Conservation (phyloP, 1,284 basidiomycete genomes). For the Cryptococcus hybrid region DNA sequence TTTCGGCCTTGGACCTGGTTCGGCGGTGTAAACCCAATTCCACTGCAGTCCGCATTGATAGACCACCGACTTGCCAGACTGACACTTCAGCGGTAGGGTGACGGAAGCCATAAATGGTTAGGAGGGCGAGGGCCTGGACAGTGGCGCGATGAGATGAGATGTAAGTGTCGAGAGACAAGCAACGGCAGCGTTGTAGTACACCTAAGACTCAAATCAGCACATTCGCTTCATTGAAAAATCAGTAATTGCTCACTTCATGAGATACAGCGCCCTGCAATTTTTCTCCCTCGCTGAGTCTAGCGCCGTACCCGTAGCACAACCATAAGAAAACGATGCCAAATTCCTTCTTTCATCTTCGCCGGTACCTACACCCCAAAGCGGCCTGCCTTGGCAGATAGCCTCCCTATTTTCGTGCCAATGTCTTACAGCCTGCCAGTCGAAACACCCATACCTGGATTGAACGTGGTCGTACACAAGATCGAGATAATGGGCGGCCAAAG, state of each 20-base stretch:
- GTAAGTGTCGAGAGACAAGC: conserved; percentile 29
- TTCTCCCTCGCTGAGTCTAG: conserved; percentile 24
- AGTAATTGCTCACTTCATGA: conserved; percentile 23
- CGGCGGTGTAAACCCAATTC: conserved; percentile 31
- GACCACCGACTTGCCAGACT: conserved; percentile 30
- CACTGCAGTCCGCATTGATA: conserved; percentile 30
- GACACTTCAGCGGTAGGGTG: conserved; percentile 30
- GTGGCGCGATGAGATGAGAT: conserved; percentile 25
- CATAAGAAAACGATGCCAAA: conserved; percentile 30
- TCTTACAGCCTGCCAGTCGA: conserved; percentile 27
- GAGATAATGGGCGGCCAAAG: conserved; percentile 23
- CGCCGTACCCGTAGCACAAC: conserved; percentile 33
- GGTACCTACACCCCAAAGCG: conserved; percentile 22
- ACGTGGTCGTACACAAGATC: conserved; percentile 27
- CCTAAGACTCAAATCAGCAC: conserved; percentile 6
- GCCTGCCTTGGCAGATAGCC: conserved; percentile 25
- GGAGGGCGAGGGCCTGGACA: conserved; percentile 25
- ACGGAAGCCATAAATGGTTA: conserved; percentile 29
- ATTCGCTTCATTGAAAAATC: not conserved
- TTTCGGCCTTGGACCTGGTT: conserved; percentile 16
- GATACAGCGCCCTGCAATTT: conserved; percentile 24
- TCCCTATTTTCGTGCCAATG: conserved; percentile 30
- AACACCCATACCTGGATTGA: conserved; percentile 31
- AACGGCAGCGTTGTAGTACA: conserved; percentile 31
- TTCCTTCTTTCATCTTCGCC: conserved; percentile 22